These are phyloP conservation scores for Emericellopsis cladophorae DNA, from an alignment of 2,329 filamentous ascomycete species.

Conservation along the genomic window DNA sequence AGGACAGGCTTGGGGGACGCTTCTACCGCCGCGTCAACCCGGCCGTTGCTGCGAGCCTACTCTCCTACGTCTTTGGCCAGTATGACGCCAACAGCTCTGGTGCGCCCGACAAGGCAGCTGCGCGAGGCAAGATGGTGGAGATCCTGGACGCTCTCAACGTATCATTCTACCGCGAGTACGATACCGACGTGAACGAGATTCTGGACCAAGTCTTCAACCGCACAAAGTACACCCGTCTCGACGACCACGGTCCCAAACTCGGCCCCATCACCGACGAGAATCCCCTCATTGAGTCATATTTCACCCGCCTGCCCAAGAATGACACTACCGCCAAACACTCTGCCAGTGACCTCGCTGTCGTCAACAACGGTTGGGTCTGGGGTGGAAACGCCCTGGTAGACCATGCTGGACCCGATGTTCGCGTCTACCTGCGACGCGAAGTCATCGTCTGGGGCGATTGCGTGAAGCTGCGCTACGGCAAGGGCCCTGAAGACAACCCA, in stretches of 20 bases:
- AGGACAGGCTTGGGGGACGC: slow-evolving; percentile 66
- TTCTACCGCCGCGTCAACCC: slow-evolving; percentile 63
- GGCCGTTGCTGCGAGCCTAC: slow-evolving; percentile 47
- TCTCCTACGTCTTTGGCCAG: slow-evolving; percentile 37
- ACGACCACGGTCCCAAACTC: slow-evolving; percentile 77
- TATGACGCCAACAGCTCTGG: slow-evolving; percentile 37
- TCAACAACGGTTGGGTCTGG: slow-evolving; percentile 99
- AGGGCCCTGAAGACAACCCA: slow-evolving; percentile 68
- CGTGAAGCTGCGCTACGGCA: slow-evolving; percentile 88
- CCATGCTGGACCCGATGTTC: slow-evolving; percentile 80
- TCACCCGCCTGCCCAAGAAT: slow-evolving; percentile 76
- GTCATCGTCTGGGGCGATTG: slow-evolving; percentile 99
- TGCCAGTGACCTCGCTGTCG: slow-evolving; percentile 65
- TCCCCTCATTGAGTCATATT: slow-evolving; percentile 87
- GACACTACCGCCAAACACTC: slow-evolving; percentile 65
- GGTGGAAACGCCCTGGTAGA: slow-evolving; percentile 88
- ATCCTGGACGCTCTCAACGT: slow-evolving; percentile 79
- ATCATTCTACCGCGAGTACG: slow-evolving; percentile 84
- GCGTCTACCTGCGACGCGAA: slow-evolving; percentile 88
- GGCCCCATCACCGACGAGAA: slow-evolving; percentile 66
- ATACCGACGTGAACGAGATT: slow-evolving; percentile 69
- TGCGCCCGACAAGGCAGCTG: slow-evolving; percentile 33
- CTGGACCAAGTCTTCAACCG: slow-evolving; percentile 87
- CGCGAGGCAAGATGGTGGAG: slow-evolving; percentile 41
- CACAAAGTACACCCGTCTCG: slow-evolving; percentile 89